A percentile compares a stretch with the other conserved stretches of the same genome.
These are phyloP conservation scores for Logfia minima DNA, from an alignment of 129 eudicot genomes.

Conservation along the genomic window DNA sequence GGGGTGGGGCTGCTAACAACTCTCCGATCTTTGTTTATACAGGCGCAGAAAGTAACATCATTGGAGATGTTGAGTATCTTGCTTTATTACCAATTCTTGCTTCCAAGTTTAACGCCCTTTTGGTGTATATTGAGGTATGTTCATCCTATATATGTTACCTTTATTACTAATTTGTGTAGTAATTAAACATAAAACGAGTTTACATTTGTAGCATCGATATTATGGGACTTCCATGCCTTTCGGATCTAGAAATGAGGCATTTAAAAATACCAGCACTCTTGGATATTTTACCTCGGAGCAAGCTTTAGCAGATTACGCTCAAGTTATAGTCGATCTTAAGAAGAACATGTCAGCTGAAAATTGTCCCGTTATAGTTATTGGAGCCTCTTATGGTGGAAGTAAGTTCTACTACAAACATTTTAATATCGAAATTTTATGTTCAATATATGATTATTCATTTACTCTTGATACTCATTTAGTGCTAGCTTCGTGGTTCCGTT, in stretches of 20 bases:
- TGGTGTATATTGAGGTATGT: slow-evolving; percentile 35
- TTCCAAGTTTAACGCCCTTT: slow-evolving; percentile 28
- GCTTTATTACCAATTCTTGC: slow-evolving; percentile 12
- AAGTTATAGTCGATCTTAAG: slow-evolving; percentile 35
- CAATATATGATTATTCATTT: too few species aligned
- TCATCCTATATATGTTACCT: too few species aligned
- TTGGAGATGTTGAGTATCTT: background rate
- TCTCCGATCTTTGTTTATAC: slow-evolving; percentile 31
- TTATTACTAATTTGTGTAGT: background rate
- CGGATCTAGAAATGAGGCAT: slow-evolving; percentile 30
- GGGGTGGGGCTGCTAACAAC: slow-evolving; percentile 28
- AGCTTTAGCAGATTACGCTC: slow-evolving; percentile 44
- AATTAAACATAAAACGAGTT: background rate
- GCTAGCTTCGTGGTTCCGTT: too few species aligned
- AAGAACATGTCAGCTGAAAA: slow-evolving; percentile 31
- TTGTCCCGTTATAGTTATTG: slow-evolving; percentile 36
- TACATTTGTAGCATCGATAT: slow-evolving; percentile 30
- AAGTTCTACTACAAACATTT: background rate
- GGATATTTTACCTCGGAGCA: slow-evolving; percentile 34
- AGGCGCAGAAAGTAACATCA: slow-evolving; percentile 15
- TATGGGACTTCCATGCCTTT: slow-evolving; percentile 42
- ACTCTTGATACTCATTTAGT: too few species aligned
- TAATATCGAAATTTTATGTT: too few species aligned
- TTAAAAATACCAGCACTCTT: slow-evolving; percentile 30
- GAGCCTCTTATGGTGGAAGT: slow-evolving; percentile 51